A percentile compares a stretch with the other conserved stretches of the same genome.
phyloP scores from a whole-genome alignment of 1,139 yeast species.

The Oligophagozyma castellii region DNA sequence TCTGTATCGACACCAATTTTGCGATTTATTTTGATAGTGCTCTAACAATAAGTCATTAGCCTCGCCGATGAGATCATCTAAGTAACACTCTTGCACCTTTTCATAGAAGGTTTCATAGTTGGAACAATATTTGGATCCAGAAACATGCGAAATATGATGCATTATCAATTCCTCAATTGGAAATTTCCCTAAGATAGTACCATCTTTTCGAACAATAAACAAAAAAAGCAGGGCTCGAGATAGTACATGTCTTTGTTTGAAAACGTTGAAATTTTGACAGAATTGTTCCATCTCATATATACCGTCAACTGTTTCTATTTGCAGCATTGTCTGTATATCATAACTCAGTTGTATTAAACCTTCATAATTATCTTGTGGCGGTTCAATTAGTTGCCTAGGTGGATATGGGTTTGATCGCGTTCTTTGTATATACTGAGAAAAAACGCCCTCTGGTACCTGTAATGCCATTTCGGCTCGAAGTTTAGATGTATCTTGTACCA shows the following conservation, averaged over 20 bases:
- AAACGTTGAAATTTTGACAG: constrained; percentile 22
- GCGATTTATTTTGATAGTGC: constrained; percentile 42
- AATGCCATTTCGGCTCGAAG: background rate
- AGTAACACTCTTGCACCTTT: background rate
- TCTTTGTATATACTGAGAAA: constrained; percentile 37
- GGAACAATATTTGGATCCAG: constrained; percentile 6
- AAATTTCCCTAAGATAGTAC: constrained; percentile 33
- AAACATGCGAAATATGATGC: constrained; percentile 23
- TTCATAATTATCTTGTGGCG: constrained; percentile 18
- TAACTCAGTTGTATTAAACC: constrained; percentile 16
- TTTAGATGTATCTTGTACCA: background rate
- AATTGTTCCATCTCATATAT: constrained; percentile 22
- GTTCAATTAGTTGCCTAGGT: constrained; percentile 30
- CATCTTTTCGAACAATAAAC: constrained; percentile 47
- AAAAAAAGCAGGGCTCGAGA: constrained; percentile 51
- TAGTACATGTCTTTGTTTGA: constrained; percentile 33
- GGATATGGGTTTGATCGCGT: constrained; percentile 47
- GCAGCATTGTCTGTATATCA: constrained; percentile 26
- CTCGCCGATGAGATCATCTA: constrained; percentile 8
- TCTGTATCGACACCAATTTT: constrained; percentile 73
- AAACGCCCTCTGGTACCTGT: constrained; percentile 30
- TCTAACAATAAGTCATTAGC: constrained; percentile 35
- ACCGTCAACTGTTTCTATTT: constrained; percentile 28
- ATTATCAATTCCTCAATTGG: constrained; percentile 20
- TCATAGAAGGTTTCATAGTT: too few species aligned